Percentiles rank a stretch among this genome's conserved stretches.
phyloP scores from a whole-genome alignment of 1,284 basidiomycete genomes.

The Inonotus hispidus region DNA sequence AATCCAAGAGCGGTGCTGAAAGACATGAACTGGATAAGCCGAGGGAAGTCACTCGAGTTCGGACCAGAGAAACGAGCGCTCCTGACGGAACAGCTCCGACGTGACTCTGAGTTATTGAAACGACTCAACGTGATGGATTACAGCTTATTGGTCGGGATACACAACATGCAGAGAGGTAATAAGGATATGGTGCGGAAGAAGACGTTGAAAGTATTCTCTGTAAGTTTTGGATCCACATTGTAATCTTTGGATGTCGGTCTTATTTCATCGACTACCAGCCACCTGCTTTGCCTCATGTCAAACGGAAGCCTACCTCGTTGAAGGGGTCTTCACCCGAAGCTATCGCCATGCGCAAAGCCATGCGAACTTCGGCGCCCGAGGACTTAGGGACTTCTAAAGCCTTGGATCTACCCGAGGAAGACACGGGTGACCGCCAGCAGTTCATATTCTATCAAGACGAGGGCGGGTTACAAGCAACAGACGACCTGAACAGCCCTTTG shows the following conservation, averaged over 20 bases:
- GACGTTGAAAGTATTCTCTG: slow-evolving; percentile 89
- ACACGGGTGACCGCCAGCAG: slow-evolving; percentile 71
- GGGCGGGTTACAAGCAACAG: slow-evolving; percentile 86
- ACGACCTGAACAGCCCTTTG: slow-evolving; percentile 72
- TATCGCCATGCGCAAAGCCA: slow-evolving; percentile 78
- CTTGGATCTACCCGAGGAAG: slow-evolving; percentile 64
- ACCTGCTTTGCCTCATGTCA: slow-evolving; percentile 57
- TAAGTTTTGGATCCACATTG: slow-evolving; percentile 32
- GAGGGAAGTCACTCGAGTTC: slow-evolving; percentile 74
- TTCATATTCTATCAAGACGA: slow-evolving; percentile 98
- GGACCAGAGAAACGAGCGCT: slow-evolving; percentile 93
- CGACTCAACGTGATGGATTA: slow-evolving; percentile 94
- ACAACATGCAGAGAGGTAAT: slow-evolving; percentile 89
- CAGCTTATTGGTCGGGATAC: slow-evolving; percentile 89
- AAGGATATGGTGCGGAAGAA: slow-evolving; percentile 86
- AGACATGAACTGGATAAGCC: slow-evolving; percentile 94
- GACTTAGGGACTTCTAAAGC: slow-evolving; percentile 52
- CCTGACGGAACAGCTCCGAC: slow-evolving; percentile 82
- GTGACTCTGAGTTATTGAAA: slow-evolving; percentile 86
- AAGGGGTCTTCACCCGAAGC: slow-evolving; percentile 68
- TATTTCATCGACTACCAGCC: slow-evolving; percentile 27
- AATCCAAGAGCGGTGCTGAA: slow-evolving; percentile 91
- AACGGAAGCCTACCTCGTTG: slow-evolving; percentile 51
- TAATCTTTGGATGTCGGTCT: not conserved
- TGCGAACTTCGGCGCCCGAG: slow-evolving; percentile 80